These are phyloP conservation scores for Chytriomyces confervae DNA, from an alignment of 192 early-diverging fungal genomes.

Conservation along the genomic window DNA sequence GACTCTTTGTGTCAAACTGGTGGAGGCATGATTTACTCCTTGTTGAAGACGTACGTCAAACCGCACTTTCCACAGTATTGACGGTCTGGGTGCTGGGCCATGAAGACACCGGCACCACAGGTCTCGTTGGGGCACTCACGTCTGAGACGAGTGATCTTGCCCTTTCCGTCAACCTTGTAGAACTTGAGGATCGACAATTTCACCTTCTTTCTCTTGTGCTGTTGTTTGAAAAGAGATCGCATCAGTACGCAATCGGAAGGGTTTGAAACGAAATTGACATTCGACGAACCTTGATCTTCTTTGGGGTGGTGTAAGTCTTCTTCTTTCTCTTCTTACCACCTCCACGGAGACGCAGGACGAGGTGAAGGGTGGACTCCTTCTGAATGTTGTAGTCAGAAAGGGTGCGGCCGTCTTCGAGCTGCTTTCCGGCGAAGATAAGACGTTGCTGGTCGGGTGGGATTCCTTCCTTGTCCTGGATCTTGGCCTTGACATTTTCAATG, in stretches of 20 bases:
- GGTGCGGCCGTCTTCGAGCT: slow-evolving; percentile 77
- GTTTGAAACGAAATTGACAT: not conserved
- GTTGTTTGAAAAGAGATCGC: not conserved
- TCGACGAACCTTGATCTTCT: slow-evolving; percentile 83
- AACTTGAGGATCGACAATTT: slow-evolving; percentile 98
- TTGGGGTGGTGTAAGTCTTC: slow-evolving; percentile 99
- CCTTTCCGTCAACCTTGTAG: slow-evolving; percentile 98
- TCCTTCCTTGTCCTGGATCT: slow-evolving; percentile 83
- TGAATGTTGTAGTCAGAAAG: slow-evolving; percentile 79
- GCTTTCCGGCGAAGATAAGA: slow-evolving; percentile 80
- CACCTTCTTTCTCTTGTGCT: slow-evolving; percentile 99
- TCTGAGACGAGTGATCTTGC: slow-evolving; percentile 97
- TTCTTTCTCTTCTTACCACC: slow-evolving; percentile 96
- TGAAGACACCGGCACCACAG: slow-evolving; percentile 99
- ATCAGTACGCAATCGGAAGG: not conserved
- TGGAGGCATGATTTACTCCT: slow-evolving; percentile 51
- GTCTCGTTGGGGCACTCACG: slow-evolving; percentile 96
- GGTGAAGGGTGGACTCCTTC: slow-evolving; percentile 73
- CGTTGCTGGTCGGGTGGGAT: slow-evolving; percentile 82
- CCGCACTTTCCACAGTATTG: slow-evolving; percentile 98
- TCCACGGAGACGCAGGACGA: slow-evolving; percentile 71
- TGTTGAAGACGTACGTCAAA: slow-evolving; percentile 94
- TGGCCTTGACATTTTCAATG: slow-evolving; percentile 80
- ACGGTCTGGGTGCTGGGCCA: slow-evolving; percentile 97
- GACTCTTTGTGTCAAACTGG: too few species aligned